Percentiles rank a stretch among this genome's conserved stretches.
phyloP scores from a whole-genome alignment of 805 yeast species.

The Ogataea ramenticola region DNA sequence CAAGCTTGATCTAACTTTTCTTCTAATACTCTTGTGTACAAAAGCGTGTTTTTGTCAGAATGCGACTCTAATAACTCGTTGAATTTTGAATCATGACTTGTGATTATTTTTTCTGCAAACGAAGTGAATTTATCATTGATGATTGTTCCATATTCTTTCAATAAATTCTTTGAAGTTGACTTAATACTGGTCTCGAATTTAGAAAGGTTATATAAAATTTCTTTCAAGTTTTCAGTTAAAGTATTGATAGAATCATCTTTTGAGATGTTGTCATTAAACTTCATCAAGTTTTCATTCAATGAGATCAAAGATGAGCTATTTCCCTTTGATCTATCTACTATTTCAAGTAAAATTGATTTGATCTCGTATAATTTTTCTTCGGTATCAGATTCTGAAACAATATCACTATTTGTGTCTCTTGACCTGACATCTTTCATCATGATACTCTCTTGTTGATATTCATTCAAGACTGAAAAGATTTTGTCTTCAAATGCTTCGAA shows the following conservation, averaged over 20 bases:
- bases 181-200: neutral
- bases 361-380: neutral
- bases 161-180: no score
- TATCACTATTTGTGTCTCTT: neutral
- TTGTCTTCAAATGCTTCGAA: conserved; percentile 1
- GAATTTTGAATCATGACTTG: no score
- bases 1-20: neutral
- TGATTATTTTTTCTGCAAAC: neutral
- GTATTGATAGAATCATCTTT: neutral
- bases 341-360: neutral
- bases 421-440: neutral
- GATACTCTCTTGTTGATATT: neutral
- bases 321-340: conserved; percentile 1
- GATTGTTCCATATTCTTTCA: no score
- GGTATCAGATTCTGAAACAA: neutral
- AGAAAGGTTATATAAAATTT: neutral
- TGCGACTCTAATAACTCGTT: neutral
- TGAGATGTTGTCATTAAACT: conserved; percentile 1
- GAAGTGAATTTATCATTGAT: neutral
- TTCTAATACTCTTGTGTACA: no score
- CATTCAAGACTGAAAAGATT: neutral
- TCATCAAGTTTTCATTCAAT: conserved; percentile 1
- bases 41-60: neutral
- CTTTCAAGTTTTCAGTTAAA: neutral
- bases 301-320: neutral